Evolutionary conservation across 176 grass and related monocot genomes (phyloP).

Genomic region (Puccinellia tenuiflora): DNA sequence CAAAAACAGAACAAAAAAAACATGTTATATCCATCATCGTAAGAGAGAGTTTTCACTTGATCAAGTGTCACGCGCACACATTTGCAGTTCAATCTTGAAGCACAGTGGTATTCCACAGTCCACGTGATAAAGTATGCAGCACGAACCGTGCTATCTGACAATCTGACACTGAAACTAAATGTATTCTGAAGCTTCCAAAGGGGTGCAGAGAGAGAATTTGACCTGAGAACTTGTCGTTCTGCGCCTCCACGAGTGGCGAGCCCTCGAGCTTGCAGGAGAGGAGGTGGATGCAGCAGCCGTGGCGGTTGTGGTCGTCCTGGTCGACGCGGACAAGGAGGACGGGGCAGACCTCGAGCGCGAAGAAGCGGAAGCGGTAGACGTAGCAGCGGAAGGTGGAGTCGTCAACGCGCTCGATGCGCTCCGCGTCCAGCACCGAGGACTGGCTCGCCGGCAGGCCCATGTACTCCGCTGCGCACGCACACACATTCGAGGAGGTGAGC

Average conservation of each 20-base stretch:
- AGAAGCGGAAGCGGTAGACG: too few relatives aligned
- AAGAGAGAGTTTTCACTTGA: background rate
- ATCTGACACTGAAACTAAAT: too few relatives aligned
- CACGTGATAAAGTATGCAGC: background rate
- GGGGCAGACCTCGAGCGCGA: too few relatives aligned
- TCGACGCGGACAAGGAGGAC: slow-evolving; percentile 91
- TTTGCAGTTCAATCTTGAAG: background rate
- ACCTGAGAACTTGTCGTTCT: slow-evolving; percentile 97
- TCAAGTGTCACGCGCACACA: background rate
- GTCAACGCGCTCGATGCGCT: slow-evolving; percentile 89
- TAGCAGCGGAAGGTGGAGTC: slow-evolving; percentile 83
- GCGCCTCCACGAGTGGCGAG: slow-evolving; percentile 89
- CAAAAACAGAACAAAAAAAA: background rate
- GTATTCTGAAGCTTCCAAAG: too few relatives aligned
- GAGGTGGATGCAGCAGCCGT: slow-evolving; percentile 84
- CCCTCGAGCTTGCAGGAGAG: slow-evolving; percentile 95
- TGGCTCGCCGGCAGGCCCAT: slow-evolving; percentile 94
- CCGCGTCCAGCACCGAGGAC: slow-evolving; percentile 93
- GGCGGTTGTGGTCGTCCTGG: slow-evolving; percentile 63
- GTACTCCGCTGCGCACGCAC: slow-evolving; percentile 59
- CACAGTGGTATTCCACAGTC: background rate
- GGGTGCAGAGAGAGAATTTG: too few relatives aligned
- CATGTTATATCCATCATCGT: background rate
- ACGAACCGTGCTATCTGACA: background rate
- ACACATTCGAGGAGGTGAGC: too few relatives aligned